A percentile compares a stretch with the other conserved stretches of the same genome.
Conservation (phyloP, 495 filamentous ascomycete genomes). For the Tuber melanosporum region DNA sequence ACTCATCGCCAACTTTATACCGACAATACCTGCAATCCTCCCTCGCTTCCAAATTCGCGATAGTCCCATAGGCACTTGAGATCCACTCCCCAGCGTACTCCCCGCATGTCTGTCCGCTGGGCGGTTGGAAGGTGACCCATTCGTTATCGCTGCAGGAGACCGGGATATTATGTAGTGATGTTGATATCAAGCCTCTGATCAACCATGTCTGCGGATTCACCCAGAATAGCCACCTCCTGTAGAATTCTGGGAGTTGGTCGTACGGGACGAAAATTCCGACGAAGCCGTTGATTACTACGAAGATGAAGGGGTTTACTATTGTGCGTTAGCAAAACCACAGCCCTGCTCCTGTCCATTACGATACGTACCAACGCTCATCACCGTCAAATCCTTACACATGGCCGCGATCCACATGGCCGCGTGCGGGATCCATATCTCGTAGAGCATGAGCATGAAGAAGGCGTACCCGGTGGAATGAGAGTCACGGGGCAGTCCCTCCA, state of each 20-base stretch:
- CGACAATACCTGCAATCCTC: constrained; percentile 57
- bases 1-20: constrained; percentile 55
- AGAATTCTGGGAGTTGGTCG: constrained; percentile 28
- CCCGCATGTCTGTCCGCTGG: constrained; percentile 49
- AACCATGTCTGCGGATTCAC: constrained; percentile 61
- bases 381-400: constrained; percentile 37
- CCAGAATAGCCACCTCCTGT: constrained; percentile 60
- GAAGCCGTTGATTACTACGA: constrained; percentile 37
- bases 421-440: constrained; percentile 44
- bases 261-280: constrained; percentile 39
- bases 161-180: constrained; percentile 51
- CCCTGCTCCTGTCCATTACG: neutral
- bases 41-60: constrained; percentile 44
- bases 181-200: constrained; percentile 52
- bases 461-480: constrained; percentile 64
- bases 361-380: constrained; percentile 34
- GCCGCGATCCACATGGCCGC: constrained; percentile 40
- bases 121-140: constrained; percentile 53
- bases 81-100: constrained; percentile 50
- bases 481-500: constrained; percentile 68
- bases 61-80: constrained; percentile 49
- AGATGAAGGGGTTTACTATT: constrained; percentile 38
- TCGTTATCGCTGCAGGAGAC: constrained; percentile 54
- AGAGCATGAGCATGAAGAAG: constrained; percentile 75
- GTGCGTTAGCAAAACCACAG: constrained; percentile 12